phyloP scores from a whole-genome alignment of 1,284 basidiomycete genomes.

The Tilletia setariae region DNA sequence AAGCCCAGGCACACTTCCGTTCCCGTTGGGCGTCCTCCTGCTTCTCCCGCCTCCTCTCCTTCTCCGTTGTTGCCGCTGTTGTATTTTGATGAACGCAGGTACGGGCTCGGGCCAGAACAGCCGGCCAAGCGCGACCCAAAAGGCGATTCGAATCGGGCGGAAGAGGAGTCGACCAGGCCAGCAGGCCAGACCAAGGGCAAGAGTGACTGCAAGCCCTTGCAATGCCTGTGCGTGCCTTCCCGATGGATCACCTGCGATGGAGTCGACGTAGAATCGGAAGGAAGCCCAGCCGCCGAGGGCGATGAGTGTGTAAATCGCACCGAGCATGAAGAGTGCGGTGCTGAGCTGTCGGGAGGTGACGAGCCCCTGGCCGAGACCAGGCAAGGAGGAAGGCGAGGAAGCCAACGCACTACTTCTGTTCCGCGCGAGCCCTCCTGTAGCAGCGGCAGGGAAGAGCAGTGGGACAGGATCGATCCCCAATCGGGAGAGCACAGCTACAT shows the following conservation, averaged over 20 bases:
- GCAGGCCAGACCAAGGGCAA: constrained; percentile 26
- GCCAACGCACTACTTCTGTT: neutral
- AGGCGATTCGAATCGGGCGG: constrained; percentile 24
- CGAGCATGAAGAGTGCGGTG: constrained; percentile 28
- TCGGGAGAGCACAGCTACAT: constrained; percentile 30
- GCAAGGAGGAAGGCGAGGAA: neutral
- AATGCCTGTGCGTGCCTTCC: constrained; percentile 44
- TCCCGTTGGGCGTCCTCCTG: no score
- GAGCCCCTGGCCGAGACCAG: neutral
- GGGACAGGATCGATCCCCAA: constrained; percentile 37
- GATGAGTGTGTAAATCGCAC: constrained; percentile 30
- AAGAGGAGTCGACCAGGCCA: constrained; percentile 45
- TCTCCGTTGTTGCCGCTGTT: no score
- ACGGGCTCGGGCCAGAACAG: neutral
- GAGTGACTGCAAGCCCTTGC: constrained; percentile 39
- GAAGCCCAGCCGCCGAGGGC: constrained; percentile 40
- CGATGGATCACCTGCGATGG: constrained; percentile 29
- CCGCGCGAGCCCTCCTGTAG: neutral
- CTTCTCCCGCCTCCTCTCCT: no score
- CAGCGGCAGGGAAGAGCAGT: neutral
- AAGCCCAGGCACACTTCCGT: neutral
- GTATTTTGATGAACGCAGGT: no score
- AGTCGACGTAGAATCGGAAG: constrained; percentile 42
- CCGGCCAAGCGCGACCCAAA: neutral
- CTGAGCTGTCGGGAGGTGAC: neutral